phyloP scores from a whole-genome alignment of 2,329 filamentous ascomycete species.

The Colletotrichum spinosum region DNA sequence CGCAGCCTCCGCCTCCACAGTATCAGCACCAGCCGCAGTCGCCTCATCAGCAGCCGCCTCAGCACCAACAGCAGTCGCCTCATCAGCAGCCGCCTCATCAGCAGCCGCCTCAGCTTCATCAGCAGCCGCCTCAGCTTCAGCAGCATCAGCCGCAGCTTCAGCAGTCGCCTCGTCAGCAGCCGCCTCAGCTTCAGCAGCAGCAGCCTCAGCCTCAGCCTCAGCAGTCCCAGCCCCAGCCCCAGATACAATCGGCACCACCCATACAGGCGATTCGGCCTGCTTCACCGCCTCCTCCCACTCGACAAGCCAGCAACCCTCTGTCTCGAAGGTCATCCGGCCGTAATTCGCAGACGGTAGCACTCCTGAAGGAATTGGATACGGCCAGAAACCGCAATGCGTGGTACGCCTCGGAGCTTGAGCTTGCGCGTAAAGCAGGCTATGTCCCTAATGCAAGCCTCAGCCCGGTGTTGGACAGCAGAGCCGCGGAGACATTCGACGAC shows the following conservation, averaged over 20 bases:
- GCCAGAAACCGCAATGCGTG: conserved; percentile 91
- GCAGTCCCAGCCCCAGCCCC: conserved; percentile 16
- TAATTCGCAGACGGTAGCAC: conserved; percentile 76
- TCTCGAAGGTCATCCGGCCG: conserved; percentile 69
- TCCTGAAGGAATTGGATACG: conserved; percentile 88
- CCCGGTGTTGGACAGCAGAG: conserved; percentile 80
- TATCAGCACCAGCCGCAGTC: too few species aligned
- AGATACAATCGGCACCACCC: conserved; percentile 45
- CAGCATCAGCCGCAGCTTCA: conserved; percentile 25
- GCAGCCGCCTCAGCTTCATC: conserved; percentile 12
- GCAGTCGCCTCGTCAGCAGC: conserved; percentile 7
- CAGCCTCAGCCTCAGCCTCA: conserved; percentile 62
- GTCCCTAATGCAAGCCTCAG: conserved; percentile 76
- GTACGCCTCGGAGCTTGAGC: conserved; percentile 94
- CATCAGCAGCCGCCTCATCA: conserved; percentile 14
- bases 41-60: conserved; percentile 1
- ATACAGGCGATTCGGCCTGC: conserved; percentile 55
- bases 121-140: conserved; percentile 11
- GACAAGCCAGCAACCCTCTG: conserved; percentile 69
- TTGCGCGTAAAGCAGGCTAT: conserved; percentile 93
- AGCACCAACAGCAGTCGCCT: conserved; percentile 4
- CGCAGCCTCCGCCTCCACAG: conserved; percentile 2
- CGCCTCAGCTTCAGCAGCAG: conserved; percentile 7
- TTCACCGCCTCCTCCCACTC: conserved; percentile 69
- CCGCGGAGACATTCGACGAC: conserved; percentile 85